These are phyloP conservation scores for Talaromyces sp. DNA, from an alignment of 2,329 filamentous ascomycete genomes.

Conservation along the genomic window DNA sequence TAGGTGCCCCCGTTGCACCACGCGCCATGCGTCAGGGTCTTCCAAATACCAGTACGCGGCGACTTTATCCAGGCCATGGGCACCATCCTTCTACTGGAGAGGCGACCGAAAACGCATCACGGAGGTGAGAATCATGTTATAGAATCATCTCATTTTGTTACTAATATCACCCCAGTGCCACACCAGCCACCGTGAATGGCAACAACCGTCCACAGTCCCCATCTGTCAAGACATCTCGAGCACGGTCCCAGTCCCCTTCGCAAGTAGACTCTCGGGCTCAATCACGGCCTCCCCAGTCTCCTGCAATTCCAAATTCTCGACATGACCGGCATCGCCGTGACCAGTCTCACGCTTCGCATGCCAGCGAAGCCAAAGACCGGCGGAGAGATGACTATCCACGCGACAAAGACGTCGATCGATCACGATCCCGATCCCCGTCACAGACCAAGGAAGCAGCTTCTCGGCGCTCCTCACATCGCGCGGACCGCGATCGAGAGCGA, in stretches of 20 bases:
- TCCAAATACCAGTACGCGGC: constrained; percentile 71
- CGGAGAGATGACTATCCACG: constrained; percentile 19
- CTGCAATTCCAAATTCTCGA: constrained; percentile 13
- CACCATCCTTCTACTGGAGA: constrained; percentile 19
- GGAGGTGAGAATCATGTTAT: constrained; percentile 25
- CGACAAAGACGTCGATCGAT: constrained; percentile 46
- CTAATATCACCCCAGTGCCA: constrained; percentile 6
- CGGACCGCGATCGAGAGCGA: constrained; percentile 55
- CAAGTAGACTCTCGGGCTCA: constrained; percentile 22
- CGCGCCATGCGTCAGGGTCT: constrained; percentile 90
- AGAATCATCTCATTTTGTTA: neutral
- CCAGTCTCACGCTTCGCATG: constrained; percentile 40
- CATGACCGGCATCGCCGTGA: constrained; percentile 36
- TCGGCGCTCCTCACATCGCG: constrained; percentile 55
- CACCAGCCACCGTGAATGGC: constrained; percentile 21
- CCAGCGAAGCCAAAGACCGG: constrained; percentile 23
- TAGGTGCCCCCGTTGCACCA: constrained; percentile 79
- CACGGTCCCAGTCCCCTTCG: constrained; percentile 28
- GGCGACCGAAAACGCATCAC: constrained; percentile 18
- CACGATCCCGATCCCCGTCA: constrained; percentile 60
- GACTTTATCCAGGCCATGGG: constrained; percentile 41
- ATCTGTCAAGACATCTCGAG: constrained; percentile 23
- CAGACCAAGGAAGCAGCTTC: constrained; percentile 57
- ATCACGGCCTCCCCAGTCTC: constrained; percentile 27
- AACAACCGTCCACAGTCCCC: constrained; percentile 20